Base-by-base conservation (phyloP, 495 filamentous ascomycete genomes). In the Pseudotulostoma volvatum region DNA sequence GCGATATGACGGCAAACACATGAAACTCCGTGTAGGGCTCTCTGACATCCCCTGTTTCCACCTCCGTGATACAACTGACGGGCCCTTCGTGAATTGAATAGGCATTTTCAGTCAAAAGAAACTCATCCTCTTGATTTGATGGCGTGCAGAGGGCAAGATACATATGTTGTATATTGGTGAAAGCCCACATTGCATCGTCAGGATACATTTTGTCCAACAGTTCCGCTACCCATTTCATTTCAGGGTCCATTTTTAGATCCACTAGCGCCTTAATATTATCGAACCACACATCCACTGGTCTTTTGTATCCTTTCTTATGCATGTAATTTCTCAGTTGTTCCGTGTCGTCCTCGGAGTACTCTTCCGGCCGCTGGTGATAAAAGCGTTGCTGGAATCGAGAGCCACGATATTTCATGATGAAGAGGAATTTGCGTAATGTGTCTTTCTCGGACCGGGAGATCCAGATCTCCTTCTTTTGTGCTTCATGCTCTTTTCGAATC, bases 271-370 rank as follows among this genome's bases (percentile, higher is more conserved):
- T 54, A n/a, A 74, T 44, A 17, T 59, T 61, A 14, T 63, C 38
- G n/a, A 67, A 59, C 69, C 69, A 74, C 2, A 73, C 69, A 16
- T 71, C 60, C 13, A 57, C 40, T 0, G 70, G 70, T 14, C 42
- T 51, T n/a, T 49, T 48, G 42, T 65, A 63, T 0, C 53, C 55
- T 18, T 59, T 63, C 31, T 60, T 39, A 9, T 38, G 11, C 66
- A 73, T 70, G 48, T 68, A 71, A 8, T 54, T 41, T 3, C 42
- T 38, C 23, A 72, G 15, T 1, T 28, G 2, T 2, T 55, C 48
- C 35, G 47, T 50, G 42, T 74, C 70, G 25, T 63, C 41, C 8
- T 16, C 33, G 4, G 48, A 25, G 42, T 72, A 73, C 2, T 39
- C 43, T 5, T 64, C 60, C 1, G 44, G 33, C 4, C 30, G 50